phyloP scores from a whole-genome alignment of 768 basidiomycete species.

The Hirschioporus abietinus region DNA sequence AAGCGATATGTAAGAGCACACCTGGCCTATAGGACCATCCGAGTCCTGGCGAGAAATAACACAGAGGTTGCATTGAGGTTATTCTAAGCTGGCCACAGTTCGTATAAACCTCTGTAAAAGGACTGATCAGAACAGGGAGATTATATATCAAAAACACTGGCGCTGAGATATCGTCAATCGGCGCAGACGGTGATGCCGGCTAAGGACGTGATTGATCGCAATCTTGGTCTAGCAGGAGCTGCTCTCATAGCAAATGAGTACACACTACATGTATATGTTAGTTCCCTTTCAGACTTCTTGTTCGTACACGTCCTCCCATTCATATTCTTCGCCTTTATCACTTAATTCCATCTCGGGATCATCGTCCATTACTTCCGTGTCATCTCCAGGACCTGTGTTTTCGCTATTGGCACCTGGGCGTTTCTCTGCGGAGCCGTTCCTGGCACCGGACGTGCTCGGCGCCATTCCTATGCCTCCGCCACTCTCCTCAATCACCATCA shows the following conservation, averaged over 20 bases:
- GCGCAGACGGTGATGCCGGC: too few species aligned
- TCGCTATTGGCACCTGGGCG: constrained; percentile 25
- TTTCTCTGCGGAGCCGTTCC: constrained; percentile 9
- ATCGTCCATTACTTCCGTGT: constrained; percentile 16
- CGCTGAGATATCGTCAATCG: too few species aligned
- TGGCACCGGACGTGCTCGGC: constrained; percentile 8
- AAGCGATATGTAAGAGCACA: too few species aligned
- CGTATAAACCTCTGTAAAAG: too few species aligned
- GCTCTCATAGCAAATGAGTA: neutral
- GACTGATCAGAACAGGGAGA: too few species aligned
- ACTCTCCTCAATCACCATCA: constrained; percentile 34
- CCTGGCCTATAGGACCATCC: too few species aligned
- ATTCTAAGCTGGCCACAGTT: too few species aligned
- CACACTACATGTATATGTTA: neutral
- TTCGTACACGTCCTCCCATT: constrained; percentile 56
- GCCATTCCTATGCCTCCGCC: constrained; percentile 25
- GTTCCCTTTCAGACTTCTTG: constrained; percentile 49
- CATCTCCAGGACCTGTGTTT: constrained; percentile 17
- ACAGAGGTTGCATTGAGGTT: too few species aligned
- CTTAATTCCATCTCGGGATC: constrained; percentile 27
- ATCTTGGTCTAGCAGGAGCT: neutral
- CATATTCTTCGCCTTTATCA: constrained; percentile 37
- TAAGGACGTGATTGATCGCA: neutral
- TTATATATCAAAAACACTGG: too few species aligned
- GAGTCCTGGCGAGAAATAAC: too few species aligned